Evolutionary conservation across 2,329 filamentous ascomycete species (phyloP).

Genomic region (Chaetomium sp.): DNA sequence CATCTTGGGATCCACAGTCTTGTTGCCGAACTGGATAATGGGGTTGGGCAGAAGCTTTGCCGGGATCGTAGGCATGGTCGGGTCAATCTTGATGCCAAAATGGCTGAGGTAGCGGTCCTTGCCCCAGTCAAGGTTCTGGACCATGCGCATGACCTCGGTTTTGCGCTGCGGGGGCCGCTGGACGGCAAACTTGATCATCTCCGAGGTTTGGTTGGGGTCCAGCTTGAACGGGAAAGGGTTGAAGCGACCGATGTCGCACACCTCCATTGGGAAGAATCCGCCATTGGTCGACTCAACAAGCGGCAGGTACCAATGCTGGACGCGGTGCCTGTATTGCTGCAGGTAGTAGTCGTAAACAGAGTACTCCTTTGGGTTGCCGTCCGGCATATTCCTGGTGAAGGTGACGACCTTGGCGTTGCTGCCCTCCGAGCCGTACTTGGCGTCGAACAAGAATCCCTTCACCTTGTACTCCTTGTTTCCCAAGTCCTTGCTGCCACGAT

Average conservation of each 20-base stretch:
- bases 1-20: conserved; percentile 53
- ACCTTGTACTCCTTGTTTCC: conserved; percentile 47
- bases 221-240: conserved; percentile 61
- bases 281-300: conserved; percentile 51
- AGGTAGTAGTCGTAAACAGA: conserved; percentile 50
- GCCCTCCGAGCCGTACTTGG: conserved; percentile 39
- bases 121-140: conserved; percentile 60
- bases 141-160: conserved; percentile 59
- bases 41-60: conserved; percentile 68
- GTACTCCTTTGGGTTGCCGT: conserved; percentile 28
- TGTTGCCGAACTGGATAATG: conserved; percentile 57
- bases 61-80: conserved; percentile 57
- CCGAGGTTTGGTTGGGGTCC: conserved; percentile 55
- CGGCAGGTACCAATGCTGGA: conserved; percentile 45
- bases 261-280: conserved; percentile 56
- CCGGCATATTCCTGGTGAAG: conserved; percentile 48
- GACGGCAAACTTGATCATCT: conserved; percentile 93
- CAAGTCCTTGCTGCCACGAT: conserved; percentile 38
- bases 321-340: conserved; percentile 45
- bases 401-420: conserved; percentile 45
- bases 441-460: conserved; percentile 43
- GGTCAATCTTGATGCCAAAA: conserved; percentile 67
- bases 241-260: conserved; percentile 45
- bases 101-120: conserved; percentile 62
- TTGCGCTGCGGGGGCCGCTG: conserved; percentile 66